phyloP scores from a whole-genome alignment of 352 stramenopile species.

The Globisporangium acanthophoron region DNA sequence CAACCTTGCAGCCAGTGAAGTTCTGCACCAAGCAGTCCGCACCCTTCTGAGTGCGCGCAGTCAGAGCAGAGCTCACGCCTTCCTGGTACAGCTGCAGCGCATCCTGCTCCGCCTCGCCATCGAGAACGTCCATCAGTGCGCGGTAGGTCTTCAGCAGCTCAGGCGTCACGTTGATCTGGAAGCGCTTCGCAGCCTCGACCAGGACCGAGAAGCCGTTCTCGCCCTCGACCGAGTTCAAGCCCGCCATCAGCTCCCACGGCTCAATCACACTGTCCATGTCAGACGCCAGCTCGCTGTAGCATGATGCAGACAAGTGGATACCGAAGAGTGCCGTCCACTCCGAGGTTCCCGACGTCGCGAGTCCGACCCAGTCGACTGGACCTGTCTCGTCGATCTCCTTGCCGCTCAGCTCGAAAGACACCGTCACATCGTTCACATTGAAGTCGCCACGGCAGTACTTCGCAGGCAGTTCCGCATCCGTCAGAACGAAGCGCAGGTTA shows the following conservation, averaged over 20 bases:
- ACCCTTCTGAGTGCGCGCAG: conserved; percentile 31
- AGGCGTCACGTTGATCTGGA: conserved; percentile 75
- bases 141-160: conserved; percentile 72
- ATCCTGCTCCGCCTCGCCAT: conserved; percentile 54
- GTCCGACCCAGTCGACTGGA: conserved; percentile 40
- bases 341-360: conserved; percentile 49
- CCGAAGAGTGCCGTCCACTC: conserved; percentile 60
- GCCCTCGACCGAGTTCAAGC: conserved; percentile 40
- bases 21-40: conserved; percentile 68
- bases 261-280: conserved; percentile 74
- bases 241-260: conserved; percentile 57
- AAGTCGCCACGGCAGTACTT: conserved; percentile 57
- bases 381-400: conserved; percentile 52
- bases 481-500: conserved; percentile 56
- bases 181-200: conserved; percentile 57
- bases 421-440: conserved; percentile 54
- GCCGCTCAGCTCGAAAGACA: conserved; percentile 42
- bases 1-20: conserved; percentile 54
- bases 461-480: conserved; percentile 45
- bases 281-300: conserved; percentile 61
- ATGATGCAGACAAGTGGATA: conserved; percentile 61
- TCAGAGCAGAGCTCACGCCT: conserved; percentile 32
- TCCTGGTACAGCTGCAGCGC: conserved; percentile 64
- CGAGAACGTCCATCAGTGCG: conserved; percentile 70
- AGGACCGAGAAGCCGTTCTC: conserved; percentile 61